Evolutionary conservation across 2,329 filamentous ascomycete species (phyloP), one percentile per base, ranked within the genome.

Genomic region (Coleophoma eucalyptorum): DNA sequence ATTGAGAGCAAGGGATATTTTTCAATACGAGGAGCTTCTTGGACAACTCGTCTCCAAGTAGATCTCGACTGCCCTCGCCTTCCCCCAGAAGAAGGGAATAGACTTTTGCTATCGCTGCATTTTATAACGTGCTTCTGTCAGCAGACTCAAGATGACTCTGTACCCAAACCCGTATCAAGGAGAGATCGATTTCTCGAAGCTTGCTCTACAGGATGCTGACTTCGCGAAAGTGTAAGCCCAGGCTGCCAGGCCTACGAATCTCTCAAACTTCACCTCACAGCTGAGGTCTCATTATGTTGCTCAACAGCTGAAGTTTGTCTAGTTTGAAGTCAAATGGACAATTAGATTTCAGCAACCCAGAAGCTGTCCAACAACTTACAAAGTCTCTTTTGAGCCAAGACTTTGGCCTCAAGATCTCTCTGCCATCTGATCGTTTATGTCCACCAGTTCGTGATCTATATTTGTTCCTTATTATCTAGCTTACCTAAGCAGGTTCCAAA

Each of bases 351-450:
- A 85, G 82, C 47, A 80, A 96, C 61, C 87, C 92, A 4, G 72
- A 77, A 46, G 83, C 89, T 19, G 81, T 96, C 8, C 81, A 87
- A 81, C 91, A 84, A 59, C 75, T 97, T 45, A 95, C 92, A 11
- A 91, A 87, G 63, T 85, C 86, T 16, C 76, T 97, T 2, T 75
- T 97, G 16, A 81, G 80, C 52, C 70, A 79, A 13, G 86, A 97
- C 67, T 97, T 97, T 67, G 78, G 76, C 12, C 69, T 97, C 8
- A 63, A 73, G 1, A 71, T 97, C 13, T 75, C 86, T 5, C 74
- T 97, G 1, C 91, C 91, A 0, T 71, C 79, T 21, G 84, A 96
- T 66, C 78, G 93, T 19, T 75, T 99, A 1, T 97, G 93, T 64
- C 94, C 93, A 12, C 90, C 92, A 1, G 88, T 96, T 65, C 61